Evolutionary conservation across 768 basidiomycete genomes (phyloP).

Genomic region (Tulasnella sp.): DNA sequence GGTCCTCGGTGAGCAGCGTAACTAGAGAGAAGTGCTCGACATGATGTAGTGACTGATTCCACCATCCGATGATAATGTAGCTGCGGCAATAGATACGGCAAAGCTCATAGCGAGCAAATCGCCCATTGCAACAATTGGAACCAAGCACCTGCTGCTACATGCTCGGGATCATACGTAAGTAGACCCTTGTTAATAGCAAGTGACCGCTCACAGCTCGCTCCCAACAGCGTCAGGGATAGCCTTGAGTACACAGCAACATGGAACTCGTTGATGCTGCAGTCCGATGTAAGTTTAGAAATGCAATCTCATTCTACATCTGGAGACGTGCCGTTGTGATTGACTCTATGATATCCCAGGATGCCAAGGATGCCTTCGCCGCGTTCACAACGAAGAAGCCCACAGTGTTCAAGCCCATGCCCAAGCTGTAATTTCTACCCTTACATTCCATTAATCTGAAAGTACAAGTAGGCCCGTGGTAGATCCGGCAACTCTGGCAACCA

Average conservation of each 20-base stretch:
- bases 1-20: conserved; percentile 36
- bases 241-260: conserved; percentile 47
- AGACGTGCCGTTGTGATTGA: background rate
- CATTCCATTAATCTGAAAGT: no score
- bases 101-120: conserved; percentile 58
- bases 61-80: conserved; percentile 12
- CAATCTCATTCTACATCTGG: background rate
- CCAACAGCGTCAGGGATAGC: conserved; percentile 34
- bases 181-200: background rate
- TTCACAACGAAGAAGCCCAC: conserved; percentile 20
- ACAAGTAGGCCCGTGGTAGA: no score
- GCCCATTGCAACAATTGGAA: conserved; percentile 63
- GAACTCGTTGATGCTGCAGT: conserved; percentile 44
- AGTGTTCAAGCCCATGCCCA: conserved; percentile 21
- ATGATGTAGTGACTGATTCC: background rate
- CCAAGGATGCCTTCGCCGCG: conserved; percentile 20
- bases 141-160: conserved; percentile 70
- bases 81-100: conserved; percentile 54
- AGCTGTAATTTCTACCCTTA: conserved; percentile 21
- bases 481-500: no score
- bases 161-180: conserved; percentile 66
- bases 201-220: background rate
- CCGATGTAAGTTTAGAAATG: conserved; percentile 28
- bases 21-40: no score
- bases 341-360: conserved; percentile 20